Evolutionary conservation across 2,329 filamentous ascomycete species (phyloP).

Genomic region (Fusarium siculi): DNA sequence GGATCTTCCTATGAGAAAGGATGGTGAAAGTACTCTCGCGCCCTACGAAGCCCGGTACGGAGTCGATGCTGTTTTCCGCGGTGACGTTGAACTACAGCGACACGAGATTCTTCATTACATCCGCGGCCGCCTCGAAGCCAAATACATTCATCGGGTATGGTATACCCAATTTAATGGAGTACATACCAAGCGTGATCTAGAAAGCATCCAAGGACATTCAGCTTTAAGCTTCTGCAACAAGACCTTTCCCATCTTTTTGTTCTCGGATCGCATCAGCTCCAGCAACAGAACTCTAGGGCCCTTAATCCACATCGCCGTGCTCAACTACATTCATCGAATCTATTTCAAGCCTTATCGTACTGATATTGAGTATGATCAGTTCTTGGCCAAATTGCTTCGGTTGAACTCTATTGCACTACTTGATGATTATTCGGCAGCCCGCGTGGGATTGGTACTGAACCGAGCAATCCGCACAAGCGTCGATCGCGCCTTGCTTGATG

Average conservation of each 20-base stretch:
- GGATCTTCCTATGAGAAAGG: neutral
- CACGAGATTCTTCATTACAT: neutral
- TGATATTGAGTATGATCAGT: neutral
- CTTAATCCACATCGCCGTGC: neutral
- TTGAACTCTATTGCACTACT: neutral
- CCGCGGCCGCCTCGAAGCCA: neutral
- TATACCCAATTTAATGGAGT: neutral
- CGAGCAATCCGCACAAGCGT: neutral
- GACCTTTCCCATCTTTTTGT: neutral
- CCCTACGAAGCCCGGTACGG: neutral
- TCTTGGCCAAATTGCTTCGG: neutral
- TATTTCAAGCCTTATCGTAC: neutral
- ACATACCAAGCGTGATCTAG: neutral
- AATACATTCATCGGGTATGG: neutral
- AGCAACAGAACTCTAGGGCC: neutral
- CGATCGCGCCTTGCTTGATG: neutral
- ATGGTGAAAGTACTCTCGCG: neutral
- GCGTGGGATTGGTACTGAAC: neutral
- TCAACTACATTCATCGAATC: neutral
- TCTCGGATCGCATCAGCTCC: neutral
- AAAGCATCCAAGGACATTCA: neutral
- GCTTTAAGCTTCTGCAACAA: neutral
- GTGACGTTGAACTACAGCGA: neutral
- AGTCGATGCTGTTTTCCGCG: neutral
- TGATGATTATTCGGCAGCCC: neutral